Conservation (phyloP, 176 grass and related monocot species). For the Themeda triandra region DNA sequence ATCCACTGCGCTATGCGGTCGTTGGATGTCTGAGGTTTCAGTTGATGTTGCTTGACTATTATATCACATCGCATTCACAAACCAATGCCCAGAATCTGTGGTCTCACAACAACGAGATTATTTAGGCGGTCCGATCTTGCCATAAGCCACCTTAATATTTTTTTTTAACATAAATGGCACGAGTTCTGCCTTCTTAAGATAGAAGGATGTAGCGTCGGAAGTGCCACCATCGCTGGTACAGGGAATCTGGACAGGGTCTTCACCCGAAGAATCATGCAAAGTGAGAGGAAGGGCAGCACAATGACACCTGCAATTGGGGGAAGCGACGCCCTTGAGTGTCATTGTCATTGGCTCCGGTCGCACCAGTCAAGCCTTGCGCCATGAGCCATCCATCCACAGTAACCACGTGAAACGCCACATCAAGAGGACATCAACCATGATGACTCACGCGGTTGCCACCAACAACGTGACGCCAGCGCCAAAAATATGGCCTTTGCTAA, state of each 20-base stretch:
- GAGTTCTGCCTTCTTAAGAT: no score
- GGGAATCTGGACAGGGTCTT: background rate
- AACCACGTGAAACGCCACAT: background rate
- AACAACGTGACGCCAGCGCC: background rate
- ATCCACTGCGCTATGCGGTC: constrained; percentile 99
- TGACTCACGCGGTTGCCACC: background rate
- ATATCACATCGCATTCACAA: no score
- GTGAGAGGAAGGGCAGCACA: background rate
- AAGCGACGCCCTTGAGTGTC: background rate
- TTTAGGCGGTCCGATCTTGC: no score
- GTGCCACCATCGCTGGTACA: background rate
- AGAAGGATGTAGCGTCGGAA: background rate
- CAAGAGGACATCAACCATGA: background rate
- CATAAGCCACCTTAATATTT: no score
- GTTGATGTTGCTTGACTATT: background rate
- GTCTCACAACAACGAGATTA: no score
- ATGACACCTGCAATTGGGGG: background rate
- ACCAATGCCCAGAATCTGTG: no score
- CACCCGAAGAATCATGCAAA: background rate
- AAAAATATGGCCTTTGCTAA: background rate
- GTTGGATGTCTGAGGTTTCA: background rate
- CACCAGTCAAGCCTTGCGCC: background rate
- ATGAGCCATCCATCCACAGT: background rate
- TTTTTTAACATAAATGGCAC: no score
- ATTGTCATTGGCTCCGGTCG: background rate